Conservation (phyloP, 2,329 filamentous ascomycete genomes). For the Diaporthe ilicicola region DNA sequence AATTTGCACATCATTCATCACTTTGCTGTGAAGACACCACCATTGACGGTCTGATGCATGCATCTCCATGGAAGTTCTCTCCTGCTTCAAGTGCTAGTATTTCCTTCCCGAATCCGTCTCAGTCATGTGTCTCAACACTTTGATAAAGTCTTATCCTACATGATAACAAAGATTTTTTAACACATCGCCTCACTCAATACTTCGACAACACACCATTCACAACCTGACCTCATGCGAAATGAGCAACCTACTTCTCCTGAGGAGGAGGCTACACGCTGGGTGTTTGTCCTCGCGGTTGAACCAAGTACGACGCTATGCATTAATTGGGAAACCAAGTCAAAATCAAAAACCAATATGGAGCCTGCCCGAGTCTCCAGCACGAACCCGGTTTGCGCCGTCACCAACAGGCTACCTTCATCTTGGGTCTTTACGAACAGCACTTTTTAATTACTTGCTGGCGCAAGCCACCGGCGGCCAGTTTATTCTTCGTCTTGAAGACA, state of each 20-base stretch:
- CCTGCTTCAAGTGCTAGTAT: neutral
- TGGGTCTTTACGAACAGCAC: constrained; percentile 87
- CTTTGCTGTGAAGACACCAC: neutral
- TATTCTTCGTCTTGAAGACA: constrained; percentile 91
- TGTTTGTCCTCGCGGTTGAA: constrained; percentile 29
- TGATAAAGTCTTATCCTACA: neutral
- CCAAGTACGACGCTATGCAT: constrained; percentile 37
- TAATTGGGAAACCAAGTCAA: constrained; percentile 36
- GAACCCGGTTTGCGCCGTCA: constrained; percentile 93
- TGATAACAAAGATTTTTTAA: constrained; percentile 5
- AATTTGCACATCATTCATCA: constrained; percentile 11
- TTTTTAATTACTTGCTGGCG: constrained; percentile 96
- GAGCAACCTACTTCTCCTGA: constrained; percentile 34
- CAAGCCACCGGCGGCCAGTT: constrained; percentile 90
- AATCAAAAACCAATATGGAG: constrained; percentile 33
- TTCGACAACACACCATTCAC: neutral
- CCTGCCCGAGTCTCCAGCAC: constrained; percentile 66
- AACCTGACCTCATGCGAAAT: constrained; percentile 28
- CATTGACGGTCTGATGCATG: neutral
- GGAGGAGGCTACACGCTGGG: constrained; percentile 30
- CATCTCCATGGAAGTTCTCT: neutral
- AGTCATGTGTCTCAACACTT: neutral
- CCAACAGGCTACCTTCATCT: constrained; percentile 94
- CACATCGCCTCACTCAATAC: neutral
- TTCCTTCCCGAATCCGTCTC: too few relatives aligned